phyloP scores from a whole-genome alignment of 768 basidiomycete species.

The Leccinum rimulosum region DNA sequence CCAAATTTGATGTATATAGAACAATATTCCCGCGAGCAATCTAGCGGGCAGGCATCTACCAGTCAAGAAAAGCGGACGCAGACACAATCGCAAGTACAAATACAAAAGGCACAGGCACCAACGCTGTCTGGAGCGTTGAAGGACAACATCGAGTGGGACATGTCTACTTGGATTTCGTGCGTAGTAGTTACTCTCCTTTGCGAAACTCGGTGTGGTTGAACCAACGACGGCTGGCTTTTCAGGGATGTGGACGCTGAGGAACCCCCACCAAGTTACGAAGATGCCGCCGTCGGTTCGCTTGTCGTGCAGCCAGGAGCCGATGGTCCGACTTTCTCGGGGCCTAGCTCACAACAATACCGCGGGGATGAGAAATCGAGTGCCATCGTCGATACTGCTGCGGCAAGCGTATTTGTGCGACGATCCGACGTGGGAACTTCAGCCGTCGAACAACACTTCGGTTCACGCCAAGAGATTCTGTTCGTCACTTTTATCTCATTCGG shows the following conservation, averaged over 20 bases:
- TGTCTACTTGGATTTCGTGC: conserved; percentile 3
- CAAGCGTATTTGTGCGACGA: neutral
- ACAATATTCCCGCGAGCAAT: neutral
- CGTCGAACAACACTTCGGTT: neutral
- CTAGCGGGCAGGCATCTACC: neutral
- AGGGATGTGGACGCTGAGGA: neutral
- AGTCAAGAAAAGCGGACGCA: neutral
- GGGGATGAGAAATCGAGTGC: conserved; percentile 1
- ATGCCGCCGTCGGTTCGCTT: neutral
- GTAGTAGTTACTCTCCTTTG: neutral
- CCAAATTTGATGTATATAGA: neutral
- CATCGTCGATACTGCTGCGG: neutral
- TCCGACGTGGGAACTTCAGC: neutral
- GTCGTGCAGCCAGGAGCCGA: too few species aligned
- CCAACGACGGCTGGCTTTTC: neutral
- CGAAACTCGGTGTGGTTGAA: neutral
- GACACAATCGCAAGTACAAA: neutral
- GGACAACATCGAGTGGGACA: neutral
- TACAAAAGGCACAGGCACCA: neutral
- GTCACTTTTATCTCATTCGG: neutral
- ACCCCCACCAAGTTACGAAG: conserved; percentile 19
- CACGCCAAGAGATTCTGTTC: neutral
- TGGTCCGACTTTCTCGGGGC: neutral
- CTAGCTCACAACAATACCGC: neutral
- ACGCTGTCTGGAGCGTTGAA: neutral